Evolutionary conservation across 73 alveolate genomes (phyloP).

Genomic region (Tetrahymena elliotti): DNA sequence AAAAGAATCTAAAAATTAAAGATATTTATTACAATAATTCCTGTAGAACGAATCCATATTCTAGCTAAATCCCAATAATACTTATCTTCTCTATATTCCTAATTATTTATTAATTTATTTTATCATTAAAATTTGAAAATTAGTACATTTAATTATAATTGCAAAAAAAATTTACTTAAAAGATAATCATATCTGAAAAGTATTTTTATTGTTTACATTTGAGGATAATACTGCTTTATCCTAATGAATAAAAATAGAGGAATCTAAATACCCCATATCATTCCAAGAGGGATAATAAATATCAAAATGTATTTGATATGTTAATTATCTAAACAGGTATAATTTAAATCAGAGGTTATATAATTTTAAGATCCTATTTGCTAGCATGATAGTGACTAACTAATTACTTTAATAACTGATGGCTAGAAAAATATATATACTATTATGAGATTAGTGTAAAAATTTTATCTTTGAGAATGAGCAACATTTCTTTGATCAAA

Average conservation of each 20-base stretch:
- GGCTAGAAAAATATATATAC: not conserved
- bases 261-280: not conserved
- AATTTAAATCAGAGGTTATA: not conserved
- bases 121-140: not conserved
- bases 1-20: not conserved
- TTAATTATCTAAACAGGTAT: not conserved
- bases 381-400: not conserved
- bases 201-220: not conserved
- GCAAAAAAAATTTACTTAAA: not conserved
- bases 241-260: not conserved
- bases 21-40: not conserved
- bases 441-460: not conserved
- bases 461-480: not conserved
- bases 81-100: not conserved
- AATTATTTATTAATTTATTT: not conserved
- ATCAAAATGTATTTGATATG: not conserved
- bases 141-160: not conserved
- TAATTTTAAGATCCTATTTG: not conserved
- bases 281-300: not conserved
- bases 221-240: not conserved
- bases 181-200: not conserved
- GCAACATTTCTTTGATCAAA: not conserved
- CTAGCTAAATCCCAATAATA: not conserved
- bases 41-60: not conserved
- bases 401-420: not conserved